Percentiles rank a stretch among this genome's conserved stretches.
These are phyloP conservation scores for Avena atlantica DNA, from an alignment of 176 grass and related monocot genomes.

Conservation along the genomic window DNA sequence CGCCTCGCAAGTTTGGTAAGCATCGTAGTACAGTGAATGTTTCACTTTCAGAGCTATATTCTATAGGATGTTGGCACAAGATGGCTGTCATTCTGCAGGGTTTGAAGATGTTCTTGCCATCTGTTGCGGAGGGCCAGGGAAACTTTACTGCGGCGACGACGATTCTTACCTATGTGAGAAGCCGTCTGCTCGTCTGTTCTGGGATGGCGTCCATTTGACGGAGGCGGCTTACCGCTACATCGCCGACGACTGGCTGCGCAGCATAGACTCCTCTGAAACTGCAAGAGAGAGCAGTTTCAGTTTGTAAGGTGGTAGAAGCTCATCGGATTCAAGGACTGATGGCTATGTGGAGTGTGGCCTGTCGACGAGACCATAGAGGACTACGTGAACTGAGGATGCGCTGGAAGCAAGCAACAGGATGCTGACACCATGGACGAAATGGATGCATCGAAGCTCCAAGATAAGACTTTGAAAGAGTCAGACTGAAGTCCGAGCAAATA, in stretches of 20 bases:
- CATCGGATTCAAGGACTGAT: not conserved
- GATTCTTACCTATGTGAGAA: not conserved
- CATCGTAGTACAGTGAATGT: not conserved
- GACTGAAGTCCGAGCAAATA: not conserved
- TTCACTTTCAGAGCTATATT: not conserved
- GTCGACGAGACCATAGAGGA: not conserved
- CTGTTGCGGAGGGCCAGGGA: conserved; percentile 45
- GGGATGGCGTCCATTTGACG: conserved; percentile 40
- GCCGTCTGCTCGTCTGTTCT: conserved; percentile 40
- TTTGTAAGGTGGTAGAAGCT: not conserved
- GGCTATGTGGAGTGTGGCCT: not conserved
- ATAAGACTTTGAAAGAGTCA: not conserved
- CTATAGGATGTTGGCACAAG: not conserved
- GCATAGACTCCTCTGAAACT: not conserved
- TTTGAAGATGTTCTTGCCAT: conserved; percentile 31
- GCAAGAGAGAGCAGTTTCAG: not conserved
- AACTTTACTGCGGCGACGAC: not conserved
- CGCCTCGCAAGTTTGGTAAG: conserved; percentile 56
- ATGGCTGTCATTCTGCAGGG: conserved; percentile 2
- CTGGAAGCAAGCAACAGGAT: not conserved
- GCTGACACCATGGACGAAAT: not conserved
- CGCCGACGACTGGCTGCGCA: conserved; percentile 28
- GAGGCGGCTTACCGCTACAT: conserved; percentile 40
- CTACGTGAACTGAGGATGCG: not conserved
- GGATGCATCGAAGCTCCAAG: not conserved